Percentiles rank a stretch among this genome's conserved stretches.
Conservation (phyloP, 345 rosid genomes). For the Lepidium africanum region DNA sequence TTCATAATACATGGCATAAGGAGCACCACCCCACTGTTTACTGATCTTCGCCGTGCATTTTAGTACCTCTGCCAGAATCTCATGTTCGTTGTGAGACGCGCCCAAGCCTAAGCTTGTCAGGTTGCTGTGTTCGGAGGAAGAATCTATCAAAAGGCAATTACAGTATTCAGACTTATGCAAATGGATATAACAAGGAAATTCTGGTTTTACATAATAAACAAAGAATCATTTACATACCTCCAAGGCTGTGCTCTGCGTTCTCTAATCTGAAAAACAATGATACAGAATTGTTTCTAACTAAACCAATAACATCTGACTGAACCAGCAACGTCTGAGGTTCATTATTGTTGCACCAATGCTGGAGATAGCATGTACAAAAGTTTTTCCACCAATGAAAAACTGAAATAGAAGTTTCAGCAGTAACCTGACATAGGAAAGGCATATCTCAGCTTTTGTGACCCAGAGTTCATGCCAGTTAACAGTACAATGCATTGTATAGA, state of each 20-base stretch:
- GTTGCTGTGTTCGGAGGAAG: slow-evolving; percentile 44
- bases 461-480: background rate
- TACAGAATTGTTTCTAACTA: slow-evolving; percentile 71
- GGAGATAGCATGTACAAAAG: slow-evolving; percentile 65
- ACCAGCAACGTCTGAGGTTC: slow-evolving; percentile 59
- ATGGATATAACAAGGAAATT: background rate
- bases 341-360: slow-evolving; percentile 80
- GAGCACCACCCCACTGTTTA: slow-evolving; percentile 74
- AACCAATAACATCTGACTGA: slow-evolving; percentile 67
- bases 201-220: slow-evolving; percentile 10
- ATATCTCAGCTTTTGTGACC: slow-evolving; percentile 22
- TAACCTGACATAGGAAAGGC: slow-evolving; percentile 42
- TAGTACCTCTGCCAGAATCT: slow-evolving; percentile 59
- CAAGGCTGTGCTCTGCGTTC: slow-evolving; percentile 51
- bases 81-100: slow-evolving; percentile 41
- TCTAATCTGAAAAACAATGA: slow-evolving; percentile 68
- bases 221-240: slow-evolving; percentile 43
- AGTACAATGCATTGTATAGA: background rate
- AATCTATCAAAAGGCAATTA: slow-evolving; percentile 35
- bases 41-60: slow-evolving; percentile 51
- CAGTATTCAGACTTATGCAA: background rate
- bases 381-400: slow-evolving; percentile 63
- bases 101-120: slow-evolving; percentile 36
- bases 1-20: slow-evolving; percentile 76
- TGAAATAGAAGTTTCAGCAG: slow-evolving; percentile 42